Evolutionary conservation across 768 basidiomycete genomes (phyloP).

Genomic region (Pluteus cervinus): DNA sequence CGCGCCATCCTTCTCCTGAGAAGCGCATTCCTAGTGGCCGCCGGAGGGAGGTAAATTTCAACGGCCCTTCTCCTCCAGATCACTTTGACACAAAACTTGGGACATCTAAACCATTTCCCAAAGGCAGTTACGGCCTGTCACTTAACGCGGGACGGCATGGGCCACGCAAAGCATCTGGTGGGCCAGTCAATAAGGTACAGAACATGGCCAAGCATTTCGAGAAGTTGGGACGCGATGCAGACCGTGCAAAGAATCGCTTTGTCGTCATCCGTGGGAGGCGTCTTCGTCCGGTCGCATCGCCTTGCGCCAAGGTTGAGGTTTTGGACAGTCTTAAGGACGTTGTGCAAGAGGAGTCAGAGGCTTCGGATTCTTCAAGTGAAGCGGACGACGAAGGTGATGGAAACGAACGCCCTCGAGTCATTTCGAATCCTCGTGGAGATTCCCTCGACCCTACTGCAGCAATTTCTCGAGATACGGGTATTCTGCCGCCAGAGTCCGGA

Average conservation of each 20-base stretch:
- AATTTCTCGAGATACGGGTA: slow-evolving; percentile 13
- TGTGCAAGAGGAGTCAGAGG: slow-evolving; percentile 76
- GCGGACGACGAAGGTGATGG: slow-evolving; percentile 53
- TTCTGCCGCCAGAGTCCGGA: slow-evolving; percentile 5
- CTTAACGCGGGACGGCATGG: too few relatives aligned
- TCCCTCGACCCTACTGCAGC: slow-evolving; percentile 20
- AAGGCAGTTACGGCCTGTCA: too few relatives aligned
- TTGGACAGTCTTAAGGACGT: slow-evolving; percentile 89
- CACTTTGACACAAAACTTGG: too few relatives aligned
- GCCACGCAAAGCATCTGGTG: too few relatives aligned
- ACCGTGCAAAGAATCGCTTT: slow-evolving; percentile 72
- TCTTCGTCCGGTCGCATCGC: slow-evolving; percentile 85
- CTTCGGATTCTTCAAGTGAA: slow-evolving; percentile 57
- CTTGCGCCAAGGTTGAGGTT: slow-evolving; percentile 83
- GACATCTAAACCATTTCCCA: too few relatives aligned
- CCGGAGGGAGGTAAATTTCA: slow-evolving; percentile 34
- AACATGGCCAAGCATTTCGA: slow-evolving; percentile 91
- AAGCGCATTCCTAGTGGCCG: slow-evolving; percentile 40
- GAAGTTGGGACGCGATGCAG: slow-evolving; percentile 67
- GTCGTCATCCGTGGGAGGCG: slow-evolving; percentile 82
- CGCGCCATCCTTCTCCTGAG: slow-evolving; percentile 69
- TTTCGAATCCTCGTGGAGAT: slow-evolving; percentile 18
- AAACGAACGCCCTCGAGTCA: slow-evolving; percentile 33
- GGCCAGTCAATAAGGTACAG: slow-evolving; percentile 75
- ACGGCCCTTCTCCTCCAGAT: slow-evolving; percentile 39